Evolutionary conservation across 208 protist genomes (phyloP).

Genomic region (Trypanosoma conorhini): DNA sequence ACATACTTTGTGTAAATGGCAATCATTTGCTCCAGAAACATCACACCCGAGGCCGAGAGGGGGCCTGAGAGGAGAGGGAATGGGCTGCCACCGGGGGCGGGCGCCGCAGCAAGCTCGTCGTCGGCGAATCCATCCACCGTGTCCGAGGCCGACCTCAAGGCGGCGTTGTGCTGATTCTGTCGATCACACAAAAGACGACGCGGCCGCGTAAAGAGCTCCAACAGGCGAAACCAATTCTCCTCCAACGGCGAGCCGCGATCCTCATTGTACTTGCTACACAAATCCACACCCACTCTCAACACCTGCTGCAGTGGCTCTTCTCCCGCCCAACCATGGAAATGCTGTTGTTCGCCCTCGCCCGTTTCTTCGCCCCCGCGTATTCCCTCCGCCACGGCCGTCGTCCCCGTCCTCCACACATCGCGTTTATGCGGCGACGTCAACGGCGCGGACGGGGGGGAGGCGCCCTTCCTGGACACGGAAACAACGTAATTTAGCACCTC

Average conservation of each 20-base stretch:
- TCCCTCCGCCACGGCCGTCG: background rate
- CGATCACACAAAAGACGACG: slow-evolving; percentile 44
- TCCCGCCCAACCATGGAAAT: slow-evolving; percentile 15
- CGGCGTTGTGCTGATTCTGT: slow-evolving; percentile 16
- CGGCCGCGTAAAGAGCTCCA: slow-evolving; percentile 62
- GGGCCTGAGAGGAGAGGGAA: slow-evolving; percentile 26
- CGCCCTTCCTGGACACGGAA: background rate
- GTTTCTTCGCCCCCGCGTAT: background rate
- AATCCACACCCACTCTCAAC: slow-evolving; percentile 40
- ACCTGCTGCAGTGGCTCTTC: slow-evolving; percentile 34
- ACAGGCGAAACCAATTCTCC: slow-evolving; percentile 56
- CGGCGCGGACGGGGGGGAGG: background rate
- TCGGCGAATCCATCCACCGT: slow-evolving; percentile 26
- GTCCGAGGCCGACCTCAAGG: slow-evolving; percentile 3
- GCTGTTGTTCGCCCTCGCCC: background rate
- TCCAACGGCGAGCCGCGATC: slow-evolving; percentile 3
- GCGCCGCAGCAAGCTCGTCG: slow-evolving; percentile 24
- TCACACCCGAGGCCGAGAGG: slow-evolving; percentile 8
- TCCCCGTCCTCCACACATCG: background rate
- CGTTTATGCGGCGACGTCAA: background rate
- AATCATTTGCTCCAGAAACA: slow-evolving; percentile 46
- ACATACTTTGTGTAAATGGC: slow-evolving; percentile 57
- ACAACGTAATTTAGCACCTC: slow-evolving; percentile 15
- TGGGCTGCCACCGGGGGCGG: background rate
- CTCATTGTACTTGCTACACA: slow-evolving; percentile 47